These are phyloP conservation scores for Oidiodendron maius DNA, from an alignment of 495 filamentous ascomycete species.

Conservation along the genomic window DNA sequence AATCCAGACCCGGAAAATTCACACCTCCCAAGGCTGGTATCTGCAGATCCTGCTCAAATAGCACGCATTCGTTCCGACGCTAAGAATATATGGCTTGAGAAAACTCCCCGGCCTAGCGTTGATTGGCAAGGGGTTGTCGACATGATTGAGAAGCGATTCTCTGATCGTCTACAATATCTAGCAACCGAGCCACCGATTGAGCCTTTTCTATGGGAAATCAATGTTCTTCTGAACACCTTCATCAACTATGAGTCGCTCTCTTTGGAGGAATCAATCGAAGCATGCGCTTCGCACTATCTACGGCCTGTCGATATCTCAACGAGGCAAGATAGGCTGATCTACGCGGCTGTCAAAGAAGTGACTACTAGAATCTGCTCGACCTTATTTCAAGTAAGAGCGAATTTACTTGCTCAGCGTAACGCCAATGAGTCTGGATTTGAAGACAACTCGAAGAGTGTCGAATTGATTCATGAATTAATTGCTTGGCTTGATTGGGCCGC, in stretches of 20 bases:
- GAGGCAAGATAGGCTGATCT: slow-evolving; percentile 27
- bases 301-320: not conserved
- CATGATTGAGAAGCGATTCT: slow-evolving; percentile 53
- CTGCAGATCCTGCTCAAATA: slow-evolving; percentile 31
- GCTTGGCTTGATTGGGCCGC: slow-evolving; percentile 49
- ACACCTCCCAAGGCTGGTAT: slow-evolving; percentile 40
- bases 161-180: slow-evolving; percentile 42
- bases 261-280: slow-evolving; percentile 29
- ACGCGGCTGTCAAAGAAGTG: slow-evolving; percentile 39
- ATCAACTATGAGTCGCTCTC: slow-evolving; percentile 31
- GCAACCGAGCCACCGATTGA: slow-evolving; percentile 25
- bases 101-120: slow-evolving; percentile 21
- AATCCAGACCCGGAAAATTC: slow-evolving; percentile 30
- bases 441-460: slow-evolving; percentile 20
- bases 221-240: slow-evolving; percentile 40
- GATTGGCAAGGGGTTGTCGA: slow-evolving; percentile 59
- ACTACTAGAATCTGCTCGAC: slow-evolving; percentile 41
- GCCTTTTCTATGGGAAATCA: slow-evolving; percentile 36
- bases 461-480: slow-evolving; percentile 35
- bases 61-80: slow-evolving; percentile 37
- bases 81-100: slow-evolving; percentile 17
- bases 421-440: too few relatives aligned
- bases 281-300: slow-evolving; percentile 44
- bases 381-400: slow-evolving; percentile 31
- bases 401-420: slow-evolving; percentile 1